These are phyloP conservation scores for Erysimum pusillum DNA, from an alignment of 441 rosid genomes.

Conservation along the genomic window DNA sequence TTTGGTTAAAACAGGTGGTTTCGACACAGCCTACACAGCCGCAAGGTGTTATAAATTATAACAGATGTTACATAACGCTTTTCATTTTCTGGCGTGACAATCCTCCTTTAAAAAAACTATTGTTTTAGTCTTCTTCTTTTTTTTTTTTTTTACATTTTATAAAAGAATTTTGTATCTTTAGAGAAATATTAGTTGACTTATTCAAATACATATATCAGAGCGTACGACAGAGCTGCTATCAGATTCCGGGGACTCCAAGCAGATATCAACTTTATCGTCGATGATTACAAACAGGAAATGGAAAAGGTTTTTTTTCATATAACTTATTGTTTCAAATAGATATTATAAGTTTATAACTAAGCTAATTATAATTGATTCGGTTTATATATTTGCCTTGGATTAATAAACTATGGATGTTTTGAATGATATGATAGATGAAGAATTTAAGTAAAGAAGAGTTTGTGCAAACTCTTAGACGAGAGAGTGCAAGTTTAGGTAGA, in stretches of 20 bases:
- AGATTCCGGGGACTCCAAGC: slow-evolving; percentile 68
- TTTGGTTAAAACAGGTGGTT: slow-evolving; percentile 72
- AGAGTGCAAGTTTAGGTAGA: slow-evolving; percentile 57
- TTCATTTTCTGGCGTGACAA: not conserved
- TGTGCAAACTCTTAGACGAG: slow-evolving; percentile 59
- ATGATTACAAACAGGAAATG: slow-evolving; percentile 61
- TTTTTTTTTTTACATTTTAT: not conserved
- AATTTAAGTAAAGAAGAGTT: slow-evolving; percentile 59
- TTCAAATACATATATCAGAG: slow-evolving; percentile 47
- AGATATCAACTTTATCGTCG: slow-evolving; percentile 59
- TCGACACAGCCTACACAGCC: slow-evolving; percentile 95
- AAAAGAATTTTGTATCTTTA: not conserved
- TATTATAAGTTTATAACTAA: not conserved
- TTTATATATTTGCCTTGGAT: not conserved
- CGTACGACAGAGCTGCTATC: slow-evolving; percentile 73
- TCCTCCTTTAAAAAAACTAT: not conserved
- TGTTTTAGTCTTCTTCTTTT: not conserved
- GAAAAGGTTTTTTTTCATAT: slow-evolving; percentile 65
- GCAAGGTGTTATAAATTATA: slow-evolving; percentile 65
- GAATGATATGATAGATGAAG: slow-evolving; percentile 46
- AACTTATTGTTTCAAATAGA: not conserved
- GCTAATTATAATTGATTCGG: not conserved
- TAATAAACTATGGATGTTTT: not conserved
- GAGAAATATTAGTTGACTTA: not conserved
- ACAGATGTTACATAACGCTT: not conserved